Base-by-base conservation (phyloP, 2,329 filamentous ascomycete genomes). In the Aspergillus sp. region DNA sequence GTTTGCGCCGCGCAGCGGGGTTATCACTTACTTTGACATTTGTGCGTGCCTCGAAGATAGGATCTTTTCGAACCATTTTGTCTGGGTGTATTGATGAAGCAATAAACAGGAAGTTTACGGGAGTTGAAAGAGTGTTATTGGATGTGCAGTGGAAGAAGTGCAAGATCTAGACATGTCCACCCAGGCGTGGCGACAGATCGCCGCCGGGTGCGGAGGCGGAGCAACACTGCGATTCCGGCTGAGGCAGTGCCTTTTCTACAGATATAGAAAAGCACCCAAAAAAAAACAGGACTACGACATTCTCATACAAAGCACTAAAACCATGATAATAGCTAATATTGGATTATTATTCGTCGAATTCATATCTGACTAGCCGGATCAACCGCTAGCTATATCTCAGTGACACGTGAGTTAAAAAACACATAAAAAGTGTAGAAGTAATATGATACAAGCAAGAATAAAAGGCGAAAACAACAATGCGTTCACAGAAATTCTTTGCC, bases 31-130 rank as follows among this genome's bases (percentile, higher is more conserved):
- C 67, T 52, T 70, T 69, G 43, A 70, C 67, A 68, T 70, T 70
- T 35, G 67, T 69, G 49, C 67, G 67, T 38, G 67, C 67, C 55
- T 70, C 67, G 47, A 70, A 70, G 37, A 70, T 69, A 38, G 67
- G 67, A 54, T 70, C 67, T 51, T 64, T 66, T 46, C 66, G 64
- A 53, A 67, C 65, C 67, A 70, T 70, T 41, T 52, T 67, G 60
- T 22, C 39, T 23, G 37, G 23, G 17, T 9, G 20, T 30, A 30
- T 30, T 9, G 13, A 39, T 17, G n/a, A 17, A 22, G 30, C 17
- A 7, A 38, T 7, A n/a, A 37, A 19, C 13, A 7, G 15, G 13
- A 15, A 5, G 9, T 19, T 35, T 10, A 43, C 9, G 13, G 32
- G 13, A 41, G 25, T 39, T 35, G n/a, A 30, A 47, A 43, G 35